Percentiles rank a stretch among this genome's conserved stretches.
These are phyloP conservation scores for Paxillus ammoniavirescens DNA, from an alignment of 768 basidiomycete genomes.

Conservation along the genomic window DNA sequence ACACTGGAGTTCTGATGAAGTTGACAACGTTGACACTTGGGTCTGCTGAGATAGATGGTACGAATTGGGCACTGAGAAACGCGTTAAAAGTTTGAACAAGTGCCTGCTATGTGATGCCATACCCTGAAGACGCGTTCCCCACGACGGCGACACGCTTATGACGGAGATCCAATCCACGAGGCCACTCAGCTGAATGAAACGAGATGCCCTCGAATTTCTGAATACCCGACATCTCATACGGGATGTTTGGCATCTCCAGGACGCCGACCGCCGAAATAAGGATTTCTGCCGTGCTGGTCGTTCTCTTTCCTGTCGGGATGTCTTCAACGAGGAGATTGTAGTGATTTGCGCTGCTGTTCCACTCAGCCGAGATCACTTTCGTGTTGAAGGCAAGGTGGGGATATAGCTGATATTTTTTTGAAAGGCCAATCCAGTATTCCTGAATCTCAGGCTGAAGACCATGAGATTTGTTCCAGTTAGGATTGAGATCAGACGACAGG, in stretches of 20 bases:
- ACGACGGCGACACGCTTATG: slow-evolving; percentile 44
- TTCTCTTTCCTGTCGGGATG: slow-evolving; percentile 29
- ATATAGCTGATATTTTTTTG: slow-evolving; percentile 42
- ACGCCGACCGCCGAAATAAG: slow-evolving; percentile 51
- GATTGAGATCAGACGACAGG: slow-evolving; percentile 46
- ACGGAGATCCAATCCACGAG: slow-evolving; percentile 36
- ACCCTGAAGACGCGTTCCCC: slow-evolving; percentile 69
- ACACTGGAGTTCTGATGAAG: slow-evolving; percentile 60
- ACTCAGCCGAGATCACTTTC: slow-evolving; percentile 43
- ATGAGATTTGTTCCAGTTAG: slow-evolving; percentile 43
- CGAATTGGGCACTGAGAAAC: slow-evolving; percentile 53
- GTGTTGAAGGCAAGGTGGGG: slow-evolving; percentile 42
- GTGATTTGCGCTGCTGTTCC: slow-evolving; percentile 36
- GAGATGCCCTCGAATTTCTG: slow-evolving; percentile 44
- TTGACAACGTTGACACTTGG: slow-evolving; percentile 53
- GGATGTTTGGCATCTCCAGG: slow-evolving; percentile 44
- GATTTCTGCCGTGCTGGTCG: slow-evolving; percentile 39
- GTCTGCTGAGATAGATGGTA: slow-evolving; percentile 53
- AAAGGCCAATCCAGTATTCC: slow-evolving; percentile 41
- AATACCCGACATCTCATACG: slow-evolving; percentile 33
- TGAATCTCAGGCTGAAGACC: slow-evolving; percentile 42
- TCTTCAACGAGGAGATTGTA: slow-evolving; percentile 39
- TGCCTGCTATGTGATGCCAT: slow-evolving; percentile 12
- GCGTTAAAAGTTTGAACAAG: slow-evolving; percentile 1
- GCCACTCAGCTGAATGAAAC: slow-evolving; percentile 58